Conservation (phyloP, 2,329 filamentous ascomycete species). For the Lachnellula occidentalis region DNA sequence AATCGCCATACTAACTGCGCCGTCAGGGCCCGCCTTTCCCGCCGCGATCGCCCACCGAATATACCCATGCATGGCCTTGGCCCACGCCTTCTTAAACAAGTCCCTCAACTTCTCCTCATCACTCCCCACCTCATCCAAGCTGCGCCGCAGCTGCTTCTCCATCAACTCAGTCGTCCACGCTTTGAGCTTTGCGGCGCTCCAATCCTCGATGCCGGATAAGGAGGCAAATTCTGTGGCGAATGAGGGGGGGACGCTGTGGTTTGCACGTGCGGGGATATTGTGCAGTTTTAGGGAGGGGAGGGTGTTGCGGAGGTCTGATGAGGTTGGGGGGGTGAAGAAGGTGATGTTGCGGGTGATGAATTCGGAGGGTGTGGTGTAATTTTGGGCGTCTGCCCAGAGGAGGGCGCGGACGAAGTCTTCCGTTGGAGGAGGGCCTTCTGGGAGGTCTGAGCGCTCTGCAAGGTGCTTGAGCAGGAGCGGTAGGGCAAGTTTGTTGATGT, state of each 20-base stretch:
- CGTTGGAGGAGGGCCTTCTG: no score
- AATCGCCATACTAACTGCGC: conserved; percentile 48
- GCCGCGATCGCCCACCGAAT: conserved; percentile 51
- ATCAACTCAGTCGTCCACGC: neutral
- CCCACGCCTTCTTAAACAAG: conserved; percentile 27
- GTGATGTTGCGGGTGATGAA: conserved; percentile 52
- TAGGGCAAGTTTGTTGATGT: conserved; percentile 25
- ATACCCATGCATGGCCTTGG: conserved; percentile 46
- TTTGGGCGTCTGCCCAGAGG: conserved; percentile 48
- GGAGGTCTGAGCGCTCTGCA: conserved; percentile 6
- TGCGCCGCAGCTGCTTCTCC: neutral
- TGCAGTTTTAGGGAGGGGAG: conserved; percentile 16
- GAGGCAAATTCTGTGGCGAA: no score
- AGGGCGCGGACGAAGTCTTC: conserved; percentile 45
- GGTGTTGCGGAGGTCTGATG: conserved; percentile 13
- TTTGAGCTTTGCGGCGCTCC: neutral
- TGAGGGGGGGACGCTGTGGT: neutral
- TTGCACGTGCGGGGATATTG: conserved; percentile 8
- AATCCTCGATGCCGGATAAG: neutral
- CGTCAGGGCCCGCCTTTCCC: conserved; percentile 47
- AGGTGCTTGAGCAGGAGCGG: conserved; percentile 21
- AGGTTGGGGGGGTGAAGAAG: conserved; percentile 45
- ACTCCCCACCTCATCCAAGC: neutral
- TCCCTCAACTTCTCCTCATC: neutral
- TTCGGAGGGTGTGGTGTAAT: conserved; percentile 48